Conservation (phyloP, 164 flowering plant genomes). For the Vitis amurensis region DNA sequence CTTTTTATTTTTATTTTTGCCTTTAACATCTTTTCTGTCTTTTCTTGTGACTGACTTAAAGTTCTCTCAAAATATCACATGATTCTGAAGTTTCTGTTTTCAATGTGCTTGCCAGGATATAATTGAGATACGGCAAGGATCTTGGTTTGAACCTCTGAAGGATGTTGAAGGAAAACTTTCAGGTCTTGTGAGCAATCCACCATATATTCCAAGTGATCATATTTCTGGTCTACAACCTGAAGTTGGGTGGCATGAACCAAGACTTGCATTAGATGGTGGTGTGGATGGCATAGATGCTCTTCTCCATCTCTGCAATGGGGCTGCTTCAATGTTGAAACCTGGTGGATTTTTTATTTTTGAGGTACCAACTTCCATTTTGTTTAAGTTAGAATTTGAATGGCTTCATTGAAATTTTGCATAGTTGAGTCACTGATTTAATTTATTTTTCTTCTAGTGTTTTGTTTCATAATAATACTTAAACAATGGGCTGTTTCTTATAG, state of each 20-base stretch:
- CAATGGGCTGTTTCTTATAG: too few species aligned
- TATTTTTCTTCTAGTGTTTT: too few species aligned
- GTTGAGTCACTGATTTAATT: too few species aligned
- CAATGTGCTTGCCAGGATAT: constrained; percentile 42
- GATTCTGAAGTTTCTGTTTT: not conserved
- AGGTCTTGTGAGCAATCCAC: constrained; percentile 92
- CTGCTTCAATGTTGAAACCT: constrained; percentile 61
- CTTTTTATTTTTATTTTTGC: not conserved
- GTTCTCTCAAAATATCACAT: not conserved
- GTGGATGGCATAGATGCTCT: constrained; percentile 67
- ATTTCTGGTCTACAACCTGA: constrained; percentile 85
- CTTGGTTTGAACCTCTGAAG: constrained; percentile 85
- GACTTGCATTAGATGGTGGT: constrained; percentile 91
- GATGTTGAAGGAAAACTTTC: constrained; percentile 61
- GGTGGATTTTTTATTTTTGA: constrained; percentile 93
- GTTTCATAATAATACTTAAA: too few species aligned
- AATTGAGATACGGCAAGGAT: constrained; percentile 73
- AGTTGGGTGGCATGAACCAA: constrained; percentile 88
- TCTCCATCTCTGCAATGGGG: constrained; percentile 60
- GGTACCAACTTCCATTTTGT: constrained; percentile 35
- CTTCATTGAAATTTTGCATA: too few species aligned
- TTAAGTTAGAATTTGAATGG: not conserved
- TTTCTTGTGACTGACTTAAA: not conserved
- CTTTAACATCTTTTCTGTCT: not conserved
- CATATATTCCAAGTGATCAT: constrained; percentile 78